Percentiles rank a stretch among this genome's conserved stretches.
Conservation (phyloP, 371 early-diverging fungal species). For the Conidiobolus incongruus region DNA sequence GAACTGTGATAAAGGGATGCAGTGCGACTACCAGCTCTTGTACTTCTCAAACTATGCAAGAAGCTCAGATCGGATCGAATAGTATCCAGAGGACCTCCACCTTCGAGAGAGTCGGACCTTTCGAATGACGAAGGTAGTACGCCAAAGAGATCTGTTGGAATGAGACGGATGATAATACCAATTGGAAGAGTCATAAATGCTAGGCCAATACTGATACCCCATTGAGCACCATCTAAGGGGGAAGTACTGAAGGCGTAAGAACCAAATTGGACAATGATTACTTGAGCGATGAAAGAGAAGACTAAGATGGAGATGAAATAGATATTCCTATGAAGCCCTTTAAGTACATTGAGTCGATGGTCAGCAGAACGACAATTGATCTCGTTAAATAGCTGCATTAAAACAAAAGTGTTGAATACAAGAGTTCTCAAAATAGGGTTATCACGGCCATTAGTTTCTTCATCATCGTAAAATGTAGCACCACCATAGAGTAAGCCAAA, state of each 20-base stretch:
- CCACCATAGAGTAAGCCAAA: slow-evolving; percentile 26
- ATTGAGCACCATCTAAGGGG: slow-evolving; percentile 40
- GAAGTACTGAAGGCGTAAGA: slow-evolving; percentile 70
- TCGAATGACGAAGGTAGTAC: too few species aligned
- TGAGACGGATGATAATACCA: slow-evolving; percentile 43
- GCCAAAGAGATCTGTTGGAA: slow-evolving; percentile 24
- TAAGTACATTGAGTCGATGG: slow-evolving; percentile 61
- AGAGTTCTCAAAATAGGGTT: slow-evolving; percentile 37
- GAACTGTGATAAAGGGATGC: too few species aligned
- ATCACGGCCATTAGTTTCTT: too few species aligned
- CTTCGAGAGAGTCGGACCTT: too few species aligned
- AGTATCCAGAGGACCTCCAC: too few species aligned
- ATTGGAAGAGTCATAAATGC: slow-evolving; percentile 66
- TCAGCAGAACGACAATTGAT: slow-evolving; percentile 63
- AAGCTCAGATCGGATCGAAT: too few species aligned
- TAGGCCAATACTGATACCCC: slow-evolving; percentile 51
- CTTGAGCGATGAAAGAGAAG: slow-evolving; percentile 43
- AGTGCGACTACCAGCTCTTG: too few species aligned
- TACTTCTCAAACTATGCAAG: too few species aligned
- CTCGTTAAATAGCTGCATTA: slow-evolving; percentile 83
- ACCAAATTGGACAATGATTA: slow-evolving; percentile 71
- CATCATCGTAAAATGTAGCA: background rate
- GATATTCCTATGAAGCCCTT: slow-evolving; percentile 44
- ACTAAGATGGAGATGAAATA: slow-evolving; percentile 50
- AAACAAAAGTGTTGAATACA: slow-evolving; percentile 90